phyloP scores from a whole-genome alignment of 2,329 filamentous ascomycete genomes.

The Aaosphaeria pasadenensis region DNA sequence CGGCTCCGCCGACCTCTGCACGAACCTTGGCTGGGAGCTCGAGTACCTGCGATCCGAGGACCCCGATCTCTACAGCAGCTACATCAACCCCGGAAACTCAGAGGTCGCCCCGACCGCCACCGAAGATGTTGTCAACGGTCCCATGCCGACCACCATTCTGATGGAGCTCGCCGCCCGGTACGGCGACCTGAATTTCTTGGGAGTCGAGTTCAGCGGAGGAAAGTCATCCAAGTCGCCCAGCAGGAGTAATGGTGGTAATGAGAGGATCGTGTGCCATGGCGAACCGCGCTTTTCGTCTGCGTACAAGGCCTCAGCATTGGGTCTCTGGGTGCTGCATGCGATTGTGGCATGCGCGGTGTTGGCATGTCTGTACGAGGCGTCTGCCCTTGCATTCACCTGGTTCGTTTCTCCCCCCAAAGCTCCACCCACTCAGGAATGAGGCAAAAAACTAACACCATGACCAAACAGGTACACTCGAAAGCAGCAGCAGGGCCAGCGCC shows the following conservation, averaged over 20 bases:
- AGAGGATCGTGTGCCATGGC: not conserved
- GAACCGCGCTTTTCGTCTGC: not conserved
- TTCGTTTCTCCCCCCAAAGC: not conserved
- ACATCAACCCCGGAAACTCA: not conserved
- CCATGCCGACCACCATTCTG: conserved; percentile 18
- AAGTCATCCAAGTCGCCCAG: not conserved
- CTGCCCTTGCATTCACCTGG: not conserved
- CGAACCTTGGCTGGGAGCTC: not conserved
- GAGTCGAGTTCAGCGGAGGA: conserved; percentile 1
- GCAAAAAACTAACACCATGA: not conserved
- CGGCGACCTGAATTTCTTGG: conserved; percentile 2
- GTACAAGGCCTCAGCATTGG: not conserved
- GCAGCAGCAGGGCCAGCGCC: not conserved
- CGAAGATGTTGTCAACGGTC: conserved; percentile 7
- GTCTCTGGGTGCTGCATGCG: not conserved
- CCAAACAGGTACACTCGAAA: not conserved
- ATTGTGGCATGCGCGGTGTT: not conserved
- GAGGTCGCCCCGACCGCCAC: not conserved
- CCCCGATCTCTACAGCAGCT: not conserved
- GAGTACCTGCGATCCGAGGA: not conserved
- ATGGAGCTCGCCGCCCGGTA: conserved; percentile 8
- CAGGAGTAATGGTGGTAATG: not conserved
- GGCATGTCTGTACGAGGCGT: not conserved
- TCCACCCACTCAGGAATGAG: not conserved
- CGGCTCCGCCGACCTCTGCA: not conserved